Evolutionary conservation across 2,329 filamentous ascomycete genomes (phyloP).

Genomic region (Paramyrothecium sp.): DNA sequence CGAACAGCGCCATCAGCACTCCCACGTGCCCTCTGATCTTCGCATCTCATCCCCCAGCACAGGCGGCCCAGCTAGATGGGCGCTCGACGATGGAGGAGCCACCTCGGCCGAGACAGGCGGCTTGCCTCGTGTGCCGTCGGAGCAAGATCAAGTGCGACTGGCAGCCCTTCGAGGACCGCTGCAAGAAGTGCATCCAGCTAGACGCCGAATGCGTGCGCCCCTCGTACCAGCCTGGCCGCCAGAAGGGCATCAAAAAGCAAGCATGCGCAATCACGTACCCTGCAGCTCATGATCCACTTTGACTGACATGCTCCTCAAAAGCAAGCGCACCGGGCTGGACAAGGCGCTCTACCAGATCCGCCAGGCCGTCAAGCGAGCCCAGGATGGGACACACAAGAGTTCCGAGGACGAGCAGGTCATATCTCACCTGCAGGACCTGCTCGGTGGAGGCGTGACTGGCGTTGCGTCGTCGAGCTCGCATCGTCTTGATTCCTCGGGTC

Average conservation of each 20-base stretch:
- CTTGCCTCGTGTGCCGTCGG: slow-evolving; percentile 62
- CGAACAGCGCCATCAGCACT: no score
- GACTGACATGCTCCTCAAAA: slow-evolving; percentile 27
- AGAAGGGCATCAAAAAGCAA: slow-evolving; percentile 77
- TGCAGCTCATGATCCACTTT: neutral
- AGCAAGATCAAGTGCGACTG: slow-evolving; percentile 70
- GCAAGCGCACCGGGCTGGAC: slow-evolving; percentile 71
- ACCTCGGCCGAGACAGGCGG: slow-evolving; percentile 40
- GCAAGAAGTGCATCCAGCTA: slow-evolving; percentile 60
- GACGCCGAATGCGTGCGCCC: slow-evolving; percentile 64
- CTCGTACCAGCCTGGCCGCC: slow-evolving; percentile 71
- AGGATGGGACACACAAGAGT: slow-evolving; percentile 38
- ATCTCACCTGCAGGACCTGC: slow-evolving; percentile 38
- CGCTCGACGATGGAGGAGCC: slow-evolving; percentile 16
- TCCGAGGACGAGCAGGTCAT: slow-evolving; percentile 45
- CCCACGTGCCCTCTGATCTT: no score
- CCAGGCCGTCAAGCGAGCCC: slow-evolving; percentile 61
- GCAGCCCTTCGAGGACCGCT: slow-evolving; percentile 47
- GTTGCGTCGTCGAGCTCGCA: slow-evolving; percentile 12
- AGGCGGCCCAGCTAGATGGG: neutral
- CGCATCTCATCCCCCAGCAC: no score
- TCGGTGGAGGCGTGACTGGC: slow-evolving; percentile 27
- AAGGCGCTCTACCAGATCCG: slow-evolving; percentile 75
- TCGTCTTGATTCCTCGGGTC: neutral
- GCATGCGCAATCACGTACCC: slow-evolving; percentile 11